A percentile compares a stretch with the other conserved stretches of the same genome.
phyloP scores from a whole-genome alignment of 2,329 filamentous ascomycete species.

The Botrytis sinoallii region DNA sequence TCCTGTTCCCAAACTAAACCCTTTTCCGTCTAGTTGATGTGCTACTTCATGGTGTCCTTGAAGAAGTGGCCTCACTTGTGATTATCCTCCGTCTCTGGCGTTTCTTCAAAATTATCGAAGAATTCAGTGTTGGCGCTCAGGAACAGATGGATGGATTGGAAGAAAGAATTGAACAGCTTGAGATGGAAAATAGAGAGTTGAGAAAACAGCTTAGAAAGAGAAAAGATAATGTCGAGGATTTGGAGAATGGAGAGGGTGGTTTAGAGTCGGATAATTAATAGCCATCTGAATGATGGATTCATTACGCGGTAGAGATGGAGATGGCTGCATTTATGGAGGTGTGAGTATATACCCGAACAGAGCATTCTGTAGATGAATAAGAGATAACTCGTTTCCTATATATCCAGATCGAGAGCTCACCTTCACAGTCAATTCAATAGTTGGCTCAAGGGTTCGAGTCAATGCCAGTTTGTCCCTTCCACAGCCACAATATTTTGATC shows the following conservation, averaged over 20 bases:
- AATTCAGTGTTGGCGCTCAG: conserved; percentile 59
- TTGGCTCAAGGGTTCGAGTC: not conserved
- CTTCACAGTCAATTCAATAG: not conserved
- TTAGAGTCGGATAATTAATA: not conserved
- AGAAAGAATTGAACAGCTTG: conserved; percentile 49
- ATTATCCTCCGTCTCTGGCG: conserved; percentile 65
- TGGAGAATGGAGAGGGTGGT: conserved; percentile 10
- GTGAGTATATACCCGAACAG: not conserved
- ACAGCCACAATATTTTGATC: not conserved
- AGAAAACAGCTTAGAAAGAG: conserved; percentile 43
- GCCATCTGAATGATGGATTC: not conserved
- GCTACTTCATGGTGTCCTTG: conserved; percentile 54
- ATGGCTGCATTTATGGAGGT: not conserved
- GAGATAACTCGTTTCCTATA: not conserved
- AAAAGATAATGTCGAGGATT: conserved; percentile 26
- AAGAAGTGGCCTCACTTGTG: conserved; percentile 64
- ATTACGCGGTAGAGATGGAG: not conserved
- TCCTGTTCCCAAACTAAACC: not conserved
- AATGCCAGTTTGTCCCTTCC: not conserved
- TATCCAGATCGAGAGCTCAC: not conserved
- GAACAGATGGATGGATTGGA: conserved; percentile 60
- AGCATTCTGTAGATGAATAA: not conserved
- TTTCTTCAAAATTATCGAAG: conserved; percentile 68
- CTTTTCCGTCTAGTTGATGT: conserved; percentile 60
- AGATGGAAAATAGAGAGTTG: conserved; percentile 48